Percentiles rank a stretch among this genome's conserved stretches.
Conservation (phyloP, 2,329 filamentous ascomycete genomes). For the Albifimbria verrucaria region DNA sequence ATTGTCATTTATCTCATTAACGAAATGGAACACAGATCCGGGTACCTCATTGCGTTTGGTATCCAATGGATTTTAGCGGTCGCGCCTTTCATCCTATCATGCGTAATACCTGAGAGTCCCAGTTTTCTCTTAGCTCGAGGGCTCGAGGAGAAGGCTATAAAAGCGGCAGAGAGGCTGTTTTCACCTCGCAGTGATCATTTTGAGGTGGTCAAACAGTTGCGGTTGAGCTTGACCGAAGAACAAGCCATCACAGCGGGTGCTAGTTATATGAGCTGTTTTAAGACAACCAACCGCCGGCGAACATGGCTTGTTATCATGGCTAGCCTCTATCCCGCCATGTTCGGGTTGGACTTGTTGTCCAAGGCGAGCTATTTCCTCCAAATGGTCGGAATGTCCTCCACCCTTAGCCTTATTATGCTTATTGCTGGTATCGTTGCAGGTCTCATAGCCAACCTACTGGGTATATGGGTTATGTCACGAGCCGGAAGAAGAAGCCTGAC, state of each 20-base stretch:
- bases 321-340: constrained; percentile 35
- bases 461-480: constrained; percentile 40
- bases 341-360: constrained; percentile 39
- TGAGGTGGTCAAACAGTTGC: constrained; percentile 12
- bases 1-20: constrained; percentile 20
- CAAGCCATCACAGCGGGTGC: constrained; percentile 21
- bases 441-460: constrained; percentile 38
- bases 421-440: constrained; percentile 43
- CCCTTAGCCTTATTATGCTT: constrained; percentile 36
- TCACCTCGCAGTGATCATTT: constrained; percentile 13
- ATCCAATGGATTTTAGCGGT: constrained; percentile 20
- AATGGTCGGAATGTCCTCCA: constrained; percentile 24
- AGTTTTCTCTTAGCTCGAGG: constrained; percentile 15
- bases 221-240: constrained; percentile 37
- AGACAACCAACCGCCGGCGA: constrained; percentile 33
- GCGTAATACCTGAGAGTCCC: constrained; percentile 24
- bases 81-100: constrained; percentile 16
- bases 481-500: constrained; percentile 39
- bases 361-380: constrained; percentile 36
- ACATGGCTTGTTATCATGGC: constrained; percentile 36
- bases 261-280: constrained; percentile 40
- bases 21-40: constrained; percentile 9
- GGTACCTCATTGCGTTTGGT: constrained; percentile 20
- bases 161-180: constrained; percentile 14
- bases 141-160: constrained; percentile 12